Base-by-base conservation (phyloP, 1,139 yeast species). In the Diutina scorzettiae region DNA sequence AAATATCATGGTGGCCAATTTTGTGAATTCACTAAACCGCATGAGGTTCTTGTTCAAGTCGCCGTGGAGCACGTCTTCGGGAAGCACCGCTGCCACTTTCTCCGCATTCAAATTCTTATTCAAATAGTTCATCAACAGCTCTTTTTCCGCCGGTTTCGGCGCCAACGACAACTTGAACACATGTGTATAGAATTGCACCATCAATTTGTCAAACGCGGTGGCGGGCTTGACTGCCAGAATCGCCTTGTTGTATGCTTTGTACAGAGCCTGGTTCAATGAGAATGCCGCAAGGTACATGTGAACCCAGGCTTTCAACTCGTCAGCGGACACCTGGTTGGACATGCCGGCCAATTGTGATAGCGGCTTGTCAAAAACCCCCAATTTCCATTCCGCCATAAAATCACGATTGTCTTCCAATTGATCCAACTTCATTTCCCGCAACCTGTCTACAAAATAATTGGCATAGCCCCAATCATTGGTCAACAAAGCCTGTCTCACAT, bases 401-500 rank as follows among this genome's bases (percentile, higher is more conserved):
- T 49, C 51, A 25, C 51, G 42, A 23, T 49, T 49, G 42, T 50
- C 53, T 5, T 32, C 29, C 14, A 45, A 40, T 9, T 27, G 6
- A 1, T 37, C 31, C 8, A 34, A 8, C n/a, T 16, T 14, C 19
- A 20, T 20, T 3, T 21, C 25, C 9, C 7, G 7, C 27, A 34
- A 21, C 5, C 19, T 12, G 16, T 23, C 39, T 16, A 23, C 14
- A 16, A 34, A 34, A 16, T 20, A 34, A 3, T 34, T 34, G 12
- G 28, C 11, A 14, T 34, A 34, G 11, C 11, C 3, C 39, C 39
- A 34, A 14, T 53, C 54, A 44, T 69, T 63, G 41, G 66, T 63
- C 12, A 58, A 52, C 9, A 69, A 56, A n/a, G 62, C 47, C 27
- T 59, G 57, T 51, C 64, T 66, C 20, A 69, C 40, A 8, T 65